A percentile compares a stretch with the other conserved stretches of the same genome.
These are phyloP conservation scores for Capsicum pubescens DNA, from an alignment of 257 asterid genomes.

Conservation along the genomic window DNA sequence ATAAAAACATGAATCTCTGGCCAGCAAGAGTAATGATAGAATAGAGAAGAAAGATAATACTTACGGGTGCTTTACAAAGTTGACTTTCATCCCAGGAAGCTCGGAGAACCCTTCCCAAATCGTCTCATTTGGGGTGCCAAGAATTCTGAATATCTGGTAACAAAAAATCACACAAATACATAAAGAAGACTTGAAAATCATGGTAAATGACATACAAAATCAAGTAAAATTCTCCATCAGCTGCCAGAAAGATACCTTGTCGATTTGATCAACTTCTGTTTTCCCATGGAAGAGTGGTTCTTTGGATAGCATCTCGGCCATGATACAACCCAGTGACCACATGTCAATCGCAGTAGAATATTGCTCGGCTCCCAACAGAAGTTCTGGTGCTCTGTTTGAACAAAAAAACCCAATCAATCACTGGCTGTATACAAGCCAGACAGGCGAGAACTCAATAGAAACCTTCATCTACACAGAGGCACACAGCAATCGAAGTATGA, in stretches of 20 bases:
- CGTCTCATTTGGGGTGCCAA: slow-evolving; percentile 90
- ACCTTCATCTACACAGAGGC: background rate
- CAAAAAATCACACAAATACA: background rate
- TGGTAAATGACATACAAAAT: background rate
- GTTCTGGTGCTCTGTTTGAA: slow-evolving; percentile 81
- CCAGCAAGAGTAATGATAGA: slow-evolving; percentile 25
- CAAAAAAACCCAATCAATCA: slow-evolving; percentile 26
- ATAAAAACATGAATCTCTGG: slow-evolving; percentile 51
- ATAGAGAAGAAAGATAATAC: slow-evolving; percentile 48
- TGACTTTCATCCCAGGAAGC: slow-evolving; percentile 81
- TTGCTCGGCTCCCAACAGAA: slow-evolving; percentile 77
- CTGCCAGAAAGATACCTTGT: slow-evolving; percentile 57
- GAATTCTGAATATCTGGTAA: slow-evolving; percentile 66
- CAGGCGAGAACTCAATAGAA: background rate
- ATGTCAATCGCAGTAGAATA: slow-evolving; percentile 90
- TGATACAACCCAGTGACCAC: slow-evolving; percentile 97
- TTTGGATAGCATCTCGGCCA: slow-evolving; percentile 77
- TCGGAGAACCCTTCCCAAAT: slow-evolving; percentile 87
- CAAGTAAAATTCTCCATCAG: background rate
- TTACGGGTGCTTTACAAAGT: slow-evolving; percentile 83
- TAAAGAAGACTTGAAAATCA: background rate
- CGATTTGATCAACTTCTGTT: slow-evolving; percentile 76
- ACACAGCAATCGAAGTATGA: background rate
- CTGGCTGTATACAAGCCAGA: slow-evolving; percentile 9
- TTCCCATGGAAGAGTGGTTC: slow-evolving; percentile 79